Percentiles rank a stretch among this genome's conserved stretches.
phyloP scores from a whole-genome alignment of 2,329 filamentous ascomycete genomes.

The Venturia oleaginea region DNA sequence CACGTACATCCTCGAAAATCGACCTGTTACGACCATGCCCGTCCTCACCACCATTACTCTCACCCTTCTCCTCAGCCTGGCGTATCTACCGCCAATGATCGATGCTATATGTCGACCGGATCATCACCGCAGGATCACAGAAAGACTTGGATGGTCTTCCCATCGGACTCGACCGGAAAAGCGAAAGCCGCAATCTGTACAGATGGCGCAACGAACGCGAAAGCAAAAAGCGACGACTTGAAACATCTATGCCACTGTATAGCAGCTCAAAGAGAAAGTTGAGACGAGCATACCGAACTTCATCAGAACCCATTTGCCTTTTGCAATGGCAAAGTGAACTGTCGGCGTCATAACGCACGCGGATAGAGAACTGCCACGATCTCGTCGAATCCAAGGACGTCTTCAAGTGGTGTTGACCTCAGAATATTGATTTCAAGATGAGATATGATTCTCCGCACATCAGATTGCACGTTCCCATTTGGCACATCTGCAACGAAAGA shows the following conservation, averaged over 20 bases:
- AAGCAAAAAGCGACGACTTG: not conserved
- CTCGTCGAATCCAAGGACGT: too few species aligned
- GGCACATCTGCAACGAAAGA: too few species aligned
- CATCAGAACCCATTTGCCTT: too few species aligned
- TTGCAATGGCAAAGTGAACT: not conserved
- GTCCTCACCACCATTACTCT: slow-evolving; percentile 1
- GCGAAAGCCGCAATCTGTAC: not conserved
- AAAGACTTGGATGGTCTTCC: not conserved
- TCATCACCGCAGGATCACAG: not conserved
- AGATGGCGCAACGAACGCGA: not conserved
- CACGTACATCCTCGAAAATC: not conserved
- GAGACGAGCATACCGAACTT: too few species aligned
- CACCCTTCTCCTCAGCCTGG: not conserved
- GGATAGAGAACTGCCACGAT: too few species aligned
- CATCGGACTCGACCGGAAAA: not conserved
- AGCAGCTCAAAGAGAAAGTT: not conserved
- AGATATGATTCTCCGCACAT: too few species aligned
- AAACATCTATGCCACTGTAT: not conserved
- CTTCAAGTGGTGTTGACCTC: too few species aligned
- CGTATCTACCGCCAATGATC: not conserved
- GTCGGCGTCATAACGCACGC: too few species aligned
- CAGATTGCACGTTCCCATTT: too few species aligned
- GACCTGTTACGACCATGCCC: not conserved
- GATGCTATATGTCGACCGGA: not conserved
- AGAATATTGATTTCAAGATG: too few species aligned